Conservation (phyloP, 495 filamentous ascomycete genomes). For the Neurospora africana region DNA sequence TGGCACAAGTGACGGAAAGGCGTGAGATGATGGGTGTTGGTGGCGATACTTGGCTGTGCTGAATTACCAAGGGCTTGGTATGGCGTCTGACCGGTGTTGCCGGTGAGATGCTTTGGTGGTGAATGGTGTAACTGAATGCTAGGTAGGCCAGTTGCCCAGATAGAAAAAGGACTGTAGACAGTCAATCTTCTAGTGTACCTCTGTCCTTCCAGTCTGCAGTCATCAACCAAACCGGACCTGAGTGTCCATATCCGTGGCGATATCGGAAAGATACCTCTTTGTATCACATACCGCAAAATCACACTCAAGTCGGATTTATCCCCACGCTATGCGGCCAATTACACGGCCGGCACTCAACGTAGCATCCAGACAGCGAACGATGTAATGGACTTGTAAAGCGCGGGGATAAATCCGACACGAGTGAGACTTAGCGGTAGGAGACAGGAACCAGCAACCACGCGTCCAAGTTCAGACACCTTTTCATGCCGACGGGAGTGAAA, state of each 20-base stretch:
- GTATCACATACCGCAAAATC: background rate
- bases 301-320: background rate
- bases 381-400: background rate
- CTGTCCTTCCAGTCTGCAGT: background rate
- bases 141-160: background rate
- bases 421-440: background rate
- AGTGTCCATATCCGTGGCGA: background rate
- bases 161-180: background rate
- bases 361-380: background rate
- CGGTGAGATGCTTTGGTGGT: background rate
- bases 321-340: background rate
- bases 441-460: background rate
- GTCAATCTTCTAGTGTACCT: background rate
- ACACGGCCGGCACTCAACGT: no score
- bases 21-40: background rate
- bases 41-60: background rate
- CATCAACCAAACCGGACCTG: background rate
- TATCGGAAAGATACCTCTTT: background rate
- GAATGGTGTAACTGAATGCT: background rate
- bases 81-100: background rate
- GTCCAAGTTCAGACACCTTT: background rate
- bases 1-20: background rate
- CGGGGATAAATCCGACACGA: background rate
- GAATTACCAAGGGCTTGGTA: background rate
- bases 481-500: background rate